Evolutionary conservation across 2,329 filamentous ascomycete genomes (phyloP).

Genomic region (Pezicula carpinea): DNA sequence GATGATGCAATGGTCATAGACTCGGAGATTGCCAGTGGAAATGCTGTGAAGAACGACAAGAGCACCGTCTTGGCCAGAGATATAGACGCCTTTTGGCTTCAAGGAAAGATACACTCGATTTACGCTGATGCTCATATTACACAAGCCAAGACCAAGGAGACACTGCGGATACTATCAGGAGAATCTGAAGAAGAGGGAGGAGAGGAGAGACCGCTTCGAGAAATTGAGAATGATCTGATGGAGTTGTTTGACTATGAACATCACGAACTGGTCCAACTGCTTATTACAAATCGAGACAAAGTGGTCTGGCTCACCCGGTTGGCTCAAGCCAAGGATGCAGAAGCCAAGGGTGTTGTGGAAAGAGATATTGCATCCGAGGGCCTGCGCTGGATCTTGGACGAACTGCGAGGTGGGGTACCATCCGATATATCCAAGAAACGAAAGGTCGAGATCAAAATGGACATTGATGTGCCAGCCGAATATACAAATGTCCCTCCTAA

Average conservation of each 20-base stretch:
- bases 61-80: constrained; percentile 74
- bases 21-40: constrained; percentile 48
- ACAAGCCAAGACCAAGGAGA: constrained; percentile 85
- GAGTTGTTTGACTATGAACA: constrained; percentile 97
- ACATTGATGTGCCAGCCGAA: constrained; percentile 70
- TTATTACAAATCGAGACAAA: constrained; percentile 89
- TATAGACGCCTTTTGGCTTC: constrained; percentile 96
- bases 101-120: constrained; percentile 81
- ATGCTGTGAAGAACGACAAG: constrained; percentile 45
- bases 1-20: constrained; percentile 83
- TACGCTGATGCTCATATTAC: constrained; percentile 91
- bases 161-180: constrained; percentile 77
- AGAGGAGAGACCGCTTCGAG: constrained; percentile 78
- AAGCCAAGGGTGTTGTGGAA: constrained; percentile 73
- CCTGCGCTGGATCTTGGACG: constrained; percentile 79
- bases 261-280: constrained; percentile 83
- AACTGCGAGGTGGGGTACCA: constrained; percentile 70
- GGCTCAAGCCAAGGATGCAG: constrained; percentile 74
- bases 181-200: constrained; percentile 69
- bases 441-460: constrained; percentile 90
- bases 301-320: constrained; percentile 92
- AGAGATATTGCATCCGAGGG: constrained; percentile 89
- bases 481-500: constrained; percentile 45
- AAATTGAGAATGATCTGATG: constrained; percentile 98
- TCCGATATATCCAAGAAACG: constrained; percentile 51